phyloP scores from a whole-genome alignment of 2,329 filamentous ascomycete species.

The Thielaviopsis ethacetica region DNA sequence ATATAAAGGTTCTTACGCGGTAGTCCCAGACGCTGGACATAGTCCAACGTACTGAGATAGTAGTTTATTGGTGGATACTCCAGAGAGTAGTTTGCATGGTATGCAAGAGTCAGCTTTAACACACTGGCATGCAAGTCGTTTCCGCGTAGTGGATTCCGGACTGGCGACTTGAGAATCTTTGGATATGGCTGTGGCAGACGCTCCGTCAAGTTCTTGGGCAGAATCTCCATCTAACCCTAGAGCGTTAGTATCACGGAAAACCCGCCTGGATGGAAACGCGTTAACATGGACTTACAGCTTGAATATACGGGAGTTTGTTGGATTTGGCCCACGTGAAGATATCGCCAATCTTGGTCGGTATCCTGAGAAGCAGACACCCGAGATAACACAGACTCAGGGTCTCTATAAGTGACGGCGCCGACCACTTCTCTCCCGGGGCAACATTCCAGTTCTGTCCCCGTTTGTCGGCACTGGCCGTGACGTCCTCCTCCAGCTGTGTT shows the following conservation, averaged over 20 bases:
- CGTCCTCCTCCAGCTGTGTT: slow-evolving; percentile 12
- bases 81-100: slow-evolving; percentile 52
- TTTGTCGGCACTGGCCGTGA: slow-evolving; percentile 16
- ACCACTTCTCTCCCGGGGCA: slow-evolving; percentile 30
- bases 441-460: slow-evolving; percentile 27
- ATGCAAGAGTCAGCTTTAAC: slow-evolving; percentile 45
- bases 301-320: slow-evolving; percentile 55
- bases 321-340: slow-evolving; percentile 50
- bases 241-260: neutral
- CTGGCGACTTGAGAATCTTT: slow-evolving; percentile 36
- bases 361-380: slow-evolving; percentile 54
- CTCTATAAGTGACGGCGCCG: slow-evolving; percentile 53
- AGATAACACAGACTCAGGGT: slow-evolving; percentile 68
- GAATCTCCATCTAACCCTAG: slow-evolving; percentile 36
- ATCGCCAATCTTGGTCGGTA: slow-evolving; percentile 62
- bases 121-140: slow-evolving; percentile 49
- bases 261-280: neutral
- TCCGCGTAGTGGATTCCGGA: slow-evolving; percentile 25
- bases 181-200: slow-evolving; percentile 48
- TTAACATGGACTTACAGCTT: slow-evolving; percentile 34
- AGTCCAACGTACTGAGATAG: slow-evolving; percentile 50
- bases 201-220: slow-evolving; percentile 43
- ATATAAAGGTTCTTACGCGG: slow-evolving; percentile 38
- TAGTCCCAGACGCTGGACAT: slow-evolving; percentile 54
- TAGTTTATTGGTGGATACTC: slow-evolving; percentile 57